phyloP scores from a whole-genome alignment of 2,329 filamentous ascomycete genomes.

The Chalaropsis ovoidea region DNA sequence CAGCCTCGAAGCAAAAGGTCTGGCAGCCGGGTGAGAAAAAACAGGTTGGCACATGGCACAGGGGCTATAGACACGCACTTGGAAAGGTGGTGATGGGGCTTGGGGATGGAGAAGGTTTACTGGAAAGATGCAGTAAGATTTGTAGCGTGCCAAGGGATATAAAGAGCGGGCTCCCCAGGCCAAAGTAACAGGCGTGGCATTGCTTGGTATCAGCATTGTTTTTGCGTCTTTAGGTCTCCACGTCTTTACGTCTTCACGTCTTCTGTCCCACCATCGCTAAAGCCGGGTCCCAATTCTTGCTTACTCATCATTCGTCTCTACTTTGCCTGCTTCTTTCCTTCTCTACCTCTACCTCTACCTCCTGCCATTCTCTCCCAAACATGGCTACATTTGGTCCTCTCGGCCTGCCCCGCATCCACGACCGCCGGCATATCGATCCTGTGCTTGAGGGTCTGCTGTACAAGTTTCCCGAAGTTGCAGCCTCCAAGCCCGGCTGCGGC shows the following conservation, averaged over 20 bases:
- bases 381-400: conserved; percentile 24
- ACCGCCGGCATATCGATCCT: conserved; percentile 27
- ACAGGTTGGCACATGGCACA: background rate
- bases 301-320: conserved; percentile 11
- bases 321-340: background rate
- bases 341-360: background rate
- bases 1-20: background rate
- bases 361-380: background rate
- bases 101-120: too few relatives aligned
- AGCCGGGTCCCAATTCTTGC: background rate
- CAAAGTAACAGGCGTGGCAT: background rate
- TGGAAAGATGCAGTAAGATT: background rate
- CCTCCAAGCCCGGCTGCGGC: background rate
- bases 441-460: conserved; percentile 27
- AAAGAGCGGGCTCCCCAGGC: background rate
- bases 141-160: background rate
- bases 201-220: background rate
- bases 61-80: too few relatives aligned
- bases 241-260: background rate
- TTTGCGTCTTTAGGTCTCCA: background rate
- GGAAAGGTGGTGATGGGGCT: too few relatives aligned
- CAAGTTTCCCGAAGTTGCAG: conserved; percentile 20
- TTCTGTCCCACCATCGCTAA: background rate
- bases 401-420: conserved; percentile 23
- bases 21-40: background rate